Base-by-base conservation (phyloP, 2,329 filamentous ascomycete species). In the Fusarium nurragi region DNA sequence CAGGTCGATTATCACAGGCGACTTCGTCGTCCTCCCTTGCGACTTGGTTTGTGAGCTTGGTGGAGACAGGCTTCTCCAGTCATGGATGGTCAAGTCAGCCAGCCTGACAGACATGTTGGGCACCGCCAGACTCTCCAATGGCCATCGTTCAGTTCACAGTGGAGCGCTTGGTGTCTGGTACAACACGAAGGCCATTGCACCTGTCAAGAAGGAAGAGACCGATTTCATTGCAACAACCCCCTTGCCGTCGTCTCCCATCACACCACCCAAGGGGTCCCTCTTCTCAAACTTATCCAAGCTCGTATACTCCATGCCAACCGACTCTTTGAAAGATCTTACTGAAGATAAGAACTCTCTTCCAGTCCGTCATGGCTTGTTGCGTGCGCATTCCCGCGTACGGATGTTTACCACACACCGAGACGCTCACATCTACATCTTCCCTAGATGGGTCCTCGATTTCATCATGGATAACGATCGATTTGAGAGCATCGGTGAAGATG, bases 361-460 rank as follows among this genome's bases (percentile, higher is more conserved):
- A 1, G 78, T 97, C 39, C 88, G 94, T 4, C 90, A 94, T 71
- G 88, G 88, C 5, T 83, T 97, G 26, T 80, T 97, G 13, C 85
- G 88, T 56, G 87, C 87, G 66, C 89, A 97, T 72, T 88, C 92
- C 11, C 87, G 88, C 30, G 83, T 97, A 38, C 90, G 90, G 69
- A 90, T 97, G 84, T 83, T 94, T 59, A 94, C 89, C 14, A 92
- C 89, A 5, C 90, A 96, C 75, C 87, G 95, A 38, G 94, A 98
- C 75, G 92, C 94, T 0, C 94, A 98, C 74, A 90, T 98, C 56
- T 99, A 99, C 77, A 88, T 99, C 64, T 92, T 99, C 68, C 95
- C 95, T 0, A 88, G 88, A 67, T 98, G 95, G 94, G 86, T 97
- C 10, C 86, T 97, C 71, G 90, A 96, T 51, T 91, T 97, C 76